phyloP scores from a whole-genome alignment of 2,329 filamentous ascomycete genomes.

The Epichloe baconii region DNA sequence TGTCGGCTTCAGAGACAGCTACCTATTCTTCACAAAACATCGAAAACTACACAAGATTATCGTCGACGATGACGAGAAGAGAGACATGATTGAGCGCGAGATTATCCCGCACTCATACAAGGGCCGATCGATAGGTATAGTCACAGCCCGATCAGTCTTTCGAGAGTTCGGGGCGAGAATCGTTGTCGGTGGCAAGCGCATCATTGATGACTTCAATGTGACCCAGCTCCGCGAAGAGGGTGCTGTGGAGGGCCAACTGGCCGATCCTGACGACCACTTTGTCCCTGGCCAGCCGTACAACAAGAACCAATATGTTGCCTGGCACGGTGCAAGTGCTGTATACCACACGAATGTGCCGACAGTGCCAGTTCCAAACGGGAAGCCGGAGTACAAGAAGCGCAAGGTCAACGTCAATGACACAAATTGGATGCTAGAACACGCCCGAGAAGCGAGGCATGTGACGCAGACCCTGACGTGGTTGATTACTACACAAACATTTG shows the following conservation, averaged over 20 bases:
- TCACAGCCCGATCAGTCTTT: constrained; percentile 92
- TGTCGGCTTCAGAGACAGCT: constrained; percentile 94
- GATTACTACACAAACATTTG: no score
- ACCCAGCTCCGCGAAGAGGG: constrained; percentile 62
- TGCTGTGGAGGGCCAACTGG: constrained; percentile 75
- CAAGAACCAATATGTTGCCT: constrained; percentile 96
- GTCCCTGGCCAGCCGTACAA: constrained; percentile 81
- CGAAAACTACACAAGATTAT: constrained; percentile 96
- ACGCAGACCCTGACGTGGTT: neutral
- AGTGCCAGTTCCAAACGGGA: constrained; percentile 62
- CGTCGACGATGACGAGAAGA: constrained; percentile 93
- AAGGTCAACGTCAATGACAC: constrained; percentile 80
- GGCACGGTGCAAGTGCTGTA: constrained; percentile 92
- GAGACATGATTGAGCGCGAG: constrained; percentile 86
- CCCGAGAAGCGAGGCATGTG: constrained; percentile 69
- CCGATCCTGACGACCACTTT: constrained; percentile 75
- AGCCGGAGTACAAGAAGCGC: constrained; percentile 69
- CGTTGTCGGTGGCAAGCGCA: constrained; percentile 74
- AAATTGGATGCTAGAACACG: constrained; percentile 96
- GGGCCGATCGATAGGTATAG: constrained; percentile 89
- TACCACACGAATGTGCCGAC: constrained; percentile 76
- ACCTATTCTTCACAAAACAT: constrained; percentile 98
- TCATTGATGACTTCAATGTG: constrained; percentile 84
- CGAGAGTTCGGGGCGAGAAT: constrained; percentile 92
- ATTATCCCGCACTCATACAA: constrained; percentile 98